These are phyloP conservation scores for Ballota nigra DNA, from an alignment of 257 asterid species.

Conservation along the genomic window DNA sequence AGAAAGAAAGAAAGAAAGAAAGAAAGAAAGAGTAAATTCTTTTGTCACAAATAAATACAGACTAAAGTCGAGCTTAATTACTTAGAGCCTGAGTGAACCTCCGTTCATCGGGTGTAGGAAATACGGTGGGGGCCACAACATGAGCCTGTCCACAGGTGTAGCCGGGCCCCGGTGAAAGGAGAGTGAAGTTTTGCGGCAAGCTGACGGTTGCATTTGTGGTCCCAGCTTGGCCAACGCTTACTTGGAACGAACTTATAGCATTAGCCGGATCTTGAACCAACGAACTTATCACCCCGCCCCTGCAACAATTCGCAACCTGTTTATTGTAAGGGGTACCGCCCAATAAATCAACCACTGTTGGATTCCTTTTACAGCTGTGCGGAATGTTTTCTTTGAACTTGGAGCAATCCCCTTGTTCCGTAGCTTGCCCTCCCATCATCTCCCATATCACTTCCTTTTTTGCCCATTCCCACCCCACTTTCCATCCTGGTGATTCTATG, in stretches of 20 bases:
- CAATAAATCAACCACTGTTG: slow-evolving; percentile 44
- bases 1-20: too few relatives aligned
- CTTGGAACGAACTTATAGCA: slow-evolving; percentile 42
- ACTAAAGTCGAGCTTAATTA: slow-evolving; percentile 23
- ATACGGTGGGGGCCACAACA: slow-evolving; percentile 37
- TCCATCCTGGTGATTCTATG: slow-evolving; percentile 52
- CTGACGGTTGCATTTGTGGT: slow-evolving; percentile 42
- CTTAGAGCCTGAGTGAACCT: slow-evolving; percentile 59
- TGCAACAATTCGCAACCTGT: slow-evolving; percentile 57
- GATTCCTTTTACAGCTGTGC: slow-evolving; percentile 48
- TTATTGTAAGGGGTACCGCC: slow-evolving; percentile 50
- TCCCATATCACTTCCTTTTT: slow-evolving; percentile 53
- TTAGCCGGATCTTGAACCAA: slow-evolving; percentile 46
- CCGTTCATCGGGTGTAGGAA: slow-evolving; percentile 36
- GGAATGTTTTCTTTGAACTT: slow-evolving; percentile 44
- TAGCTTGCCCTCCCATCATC: slow-evolving; percentile 48
- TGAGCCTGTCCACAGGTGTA: slow-evolving; percentile 57
- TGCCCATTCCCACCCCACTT: slow-evolving; percentile 57
- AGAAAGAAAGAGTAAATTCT: too few relatives aligned
- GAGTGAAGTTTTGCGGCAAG: slow-evolving; percentile 51
- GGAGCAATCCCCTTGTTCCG: slow-evolving; percentile 63
- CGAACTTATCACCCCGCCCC: slow-evolving; percentile 51
- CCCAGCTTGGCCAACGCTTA: slow-evolving; percentile 50
- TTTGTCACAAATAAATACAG: too few relatives aligned
- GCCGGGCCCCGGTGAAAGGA: slow-evolving; percentile 46